A percentile compares a stretch with the other conserved stretches of the same genome.
phyloP scores from a whole-genome alignment of 225 moss, liverwort and hornwort species.

The Marchantia paleacea region DNA sequence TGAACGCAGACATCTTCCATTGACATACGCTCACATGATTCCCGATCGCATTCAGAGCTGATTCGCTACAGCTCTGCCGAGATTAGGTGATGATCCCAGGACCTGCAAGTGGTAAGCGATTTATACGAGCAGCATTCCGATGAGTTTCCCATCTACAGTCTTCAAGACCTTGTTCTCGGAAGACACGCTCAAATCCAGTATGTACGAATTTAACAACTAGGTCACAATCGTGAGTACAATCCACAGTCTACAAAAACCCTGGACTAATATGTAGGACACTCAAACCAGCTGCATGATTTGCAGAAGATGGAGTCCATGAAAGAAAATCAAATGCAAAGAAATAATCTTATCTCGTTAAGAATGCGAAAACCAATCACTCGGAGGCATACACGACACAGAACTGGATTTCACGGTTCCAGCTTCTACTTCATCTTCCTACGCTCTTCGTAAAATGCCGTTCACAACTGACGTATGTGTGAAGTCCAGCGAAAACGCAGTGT shows the following conservation, averaged over 20 bases:
- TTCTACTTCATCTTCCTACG: not conserved
- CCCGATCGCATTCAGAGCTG: not conserved
- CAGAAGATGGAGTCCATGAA: not conserved
- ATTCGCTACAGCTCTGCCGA: not conserved
- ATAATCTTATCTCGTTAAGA: too few species aligned
- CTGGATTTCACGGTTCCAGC: too few species aligned
- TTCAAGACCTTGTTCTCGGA: not conserved
- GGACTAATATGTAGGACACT: not conserved
- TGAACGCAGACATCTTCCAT: too few species aligned
- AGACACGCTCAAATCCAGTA: too few species aligned
- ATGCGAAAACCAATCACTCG: too few species aligned
- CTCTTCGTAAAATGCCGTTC: not conserved
- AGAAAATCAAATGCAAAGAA: not conserved
- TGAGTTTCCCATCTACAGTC: not conserved
- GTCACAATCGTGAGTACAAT: not conserved
- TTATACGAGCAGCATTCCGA: not conserved
- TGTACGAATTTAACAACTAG: not conserved
- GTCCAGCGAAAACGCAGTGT: not conserved
- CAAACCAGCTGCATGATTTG: constrained; percentile 1
- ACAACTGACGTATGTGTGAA: not conserved
- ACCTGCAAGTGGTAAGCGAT: not conserved
- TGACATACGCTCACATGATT: too few species aligned
- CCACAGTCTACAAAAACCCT: not conserved
- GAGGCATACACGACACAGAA: too few species aligned
- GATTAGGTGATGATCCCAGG: not conserved